Conservation (phyloP, 164 flowering plant species). For the Amborella trichopoda region DNA sequence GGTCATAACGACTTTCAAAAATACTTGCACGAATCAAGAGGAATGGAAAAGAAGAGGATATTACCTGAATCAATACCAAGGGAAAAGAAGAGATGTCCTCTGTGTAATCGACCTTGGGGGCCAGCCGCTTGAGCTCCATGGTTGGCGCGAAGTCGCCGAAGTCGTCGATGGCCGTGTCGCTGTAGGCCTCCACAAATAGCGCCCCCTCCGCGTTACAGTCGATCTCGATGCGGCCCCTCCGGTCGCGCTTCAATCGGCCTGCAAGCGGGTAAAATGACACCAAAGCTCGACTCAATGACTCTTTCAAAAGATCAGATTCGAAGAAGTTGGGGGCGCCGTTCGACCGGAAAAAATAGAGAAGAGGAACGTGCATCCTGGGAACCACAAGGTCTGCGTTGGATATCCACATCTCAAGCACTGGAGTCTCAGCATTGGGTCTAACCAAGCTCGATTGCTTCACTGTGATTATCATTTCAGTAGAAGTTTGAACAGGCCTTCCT, state of each 20-base stretch:
- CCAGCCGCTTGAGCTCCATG: conserved; percentile 16
- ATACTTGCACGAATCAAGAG: no score
- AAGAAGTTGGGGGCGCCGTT: conserved; percentile 17
- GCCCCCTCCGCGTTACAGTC: conserved; percentile 29
- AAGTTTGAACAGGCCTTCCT: no score
- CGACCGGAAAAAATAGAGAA: conserved; percentile 17
- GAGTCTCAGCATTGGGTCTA: conserved; percentile 16
- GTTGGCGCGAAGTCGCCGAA: conserved; percentile 31
- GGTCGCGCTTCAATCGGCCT: conserved; percentile 22
- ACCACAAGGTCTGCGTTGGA: conserved; percentile 21
- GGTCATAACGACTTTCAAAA: no score
- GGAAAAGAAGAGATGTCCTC: conserved; percentile 23
- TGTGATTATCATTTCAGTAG: conserved; percentile 13
- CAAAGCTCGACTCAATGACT: conserved; percentile 21
- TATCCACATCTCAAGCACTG: conserved; percentile 15
- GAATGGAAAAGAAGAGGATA: not conserved
- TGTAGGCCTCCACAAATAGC: conserved; percentile 24
- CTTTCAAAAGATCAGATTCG: conserved; percentile 16
- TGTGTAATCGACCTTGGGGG: conserved; percentile 27
- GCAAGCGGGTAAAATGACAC: conserved; percentile 38
- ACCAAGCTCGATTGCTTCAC: conserved; percentile 18
- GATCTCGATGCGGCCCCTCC: conserved; percentile 26
- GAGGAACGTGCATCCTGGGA: conserved; percentile 20
- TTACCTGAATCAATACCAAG: conserved; percentile 30
- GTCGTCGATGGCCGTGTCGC: conserved; percentile 21